Percentiles rank a stretch among this genome's conserved stretches.
Evolutionary conservation across 1,284 basidiomycete species (phyloP).

Genomic region (Naganishia sp.): DNA sequence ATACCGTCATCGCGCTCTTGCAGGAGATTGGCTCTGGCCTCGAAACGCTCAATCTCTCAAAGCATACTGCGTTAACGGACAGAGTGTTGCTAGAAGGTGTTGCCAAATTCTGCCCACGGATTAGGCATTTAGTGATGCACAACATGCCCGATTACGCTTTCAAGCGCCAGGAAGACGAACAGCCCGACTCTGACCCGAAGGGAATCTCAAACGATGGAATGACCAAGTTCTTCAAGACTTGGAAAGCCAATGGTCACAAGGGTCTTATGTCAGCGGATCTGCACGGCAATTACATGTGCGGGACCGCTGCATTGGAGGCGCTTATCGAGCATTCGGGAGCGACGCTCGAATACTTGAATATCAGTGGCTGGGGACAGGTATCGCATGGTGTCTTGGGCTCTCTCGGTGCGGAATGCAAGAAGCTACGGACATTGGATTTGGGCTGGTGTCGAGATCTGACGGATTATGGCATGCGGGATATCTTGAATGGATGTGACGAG

Average conservation of each 20-base stretch:
- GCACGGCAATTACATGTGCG: conserved; percentile 63
- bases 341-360: conserved; percentile 64
- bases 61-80: conserved; percentile 63
- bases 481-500: conserved; percentile 61
- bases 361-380: conserved; percentile 75
- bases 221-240: conserved; percentile 64
- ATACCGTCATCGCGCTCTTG: conserved; percentile 64
- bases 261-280: conserved; percentile 62
- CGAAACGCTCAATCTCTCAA: conserved; percentile 65
- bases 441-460: conserved; percentile 85
- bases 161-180: conserved; percentile 27
- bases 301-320: conserved; percentile 63
- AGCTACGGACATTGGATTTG: conserved; percentile 70
- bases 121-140: conserved; percentile 64
- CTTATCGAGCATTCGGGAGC: conserved; percentile 70
- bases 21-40: conserved; percentile 59
- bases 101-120: conserved; percentile 57
- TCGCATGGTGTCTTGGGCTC: conserved; percentile 61
- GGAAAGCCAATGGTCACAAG: conserved; percentile 41
- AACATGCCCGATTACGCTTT: conserved; percentile 57
- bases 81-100: conserved; percentile 66
- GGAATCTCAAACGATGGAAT: conserved; percentile 69
- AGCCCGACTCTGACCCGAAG: conserved; percentile 15
- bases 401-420: conserved; percentile 59
- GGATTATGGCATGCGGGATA: conserved; percentile 74